Evolutionary conservation across 306 rosid genomes (phyloP).

Genomic region (Sesbania bispinosa): DNA sequence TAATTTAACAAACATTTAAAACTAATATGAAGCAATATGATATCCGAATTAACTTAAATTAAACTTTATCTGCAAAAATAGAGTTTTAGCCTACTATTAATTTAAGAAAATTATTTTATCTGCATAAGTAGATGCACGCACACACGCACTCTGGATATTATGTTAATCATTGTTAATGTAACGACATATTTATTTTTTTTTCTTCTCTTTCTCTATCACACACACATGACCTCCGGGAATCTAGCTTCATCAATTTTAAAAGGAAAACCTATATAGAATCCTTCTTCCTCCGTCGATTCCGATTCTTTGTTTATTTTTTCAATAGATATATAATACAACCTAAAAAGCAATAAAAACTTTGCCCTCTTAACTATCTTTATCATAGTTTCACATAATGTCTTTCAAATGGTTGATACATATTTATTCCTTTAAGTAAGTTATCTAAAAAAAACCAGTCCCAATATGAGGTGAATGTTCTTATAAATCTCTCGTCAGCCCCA

Average conservation of each 20-base stretch:
- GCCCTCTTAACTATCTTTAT: neutral
- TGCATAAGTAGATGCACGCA: too few relatives aligned
- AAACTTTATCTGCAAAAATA: too few relatives aligned
- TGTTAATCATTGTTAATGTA: slow-evolving; percentile 1
- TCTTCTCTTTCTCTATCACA: neutral
- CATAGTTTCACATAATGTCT: slow-evolving; percentile 5
- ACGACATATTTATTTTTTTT: neutral
- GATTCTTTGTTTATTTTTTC: neutral
- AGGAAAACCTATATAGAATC: neutral
- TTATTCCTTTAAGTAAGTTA: too few relatives aligned
- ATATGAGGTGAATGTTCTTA: too few relatives aligned
- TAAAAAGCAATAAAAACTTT: neutral
- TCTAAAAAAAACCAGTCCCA: too few relatives aligned
- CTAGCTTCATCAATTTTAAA: slow-evolving; percentile 25
- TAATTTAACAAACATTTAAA: neutral
- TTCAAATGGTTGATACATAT: too few relatives aligned
- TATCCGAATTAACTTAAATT: too few relatives aligned
- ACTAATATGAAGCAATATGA: too few relatives aligned
- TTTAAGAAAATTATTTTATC: too few relatives aligned
- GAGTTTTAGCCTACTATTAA: too few relatives aligned
- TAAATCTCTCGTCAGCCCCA: too few relatives aligned
- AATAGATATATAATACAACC: neutral
- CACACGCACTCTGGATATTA: neutral
- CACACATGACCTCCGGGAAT: slow-evolving; percentile 34
- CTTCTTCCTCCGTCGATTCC: neutral